Evolutionary conservation across 306 rosid genomes (phyloP).

Genomic region (Hippophae gyantsensis): DNA sequence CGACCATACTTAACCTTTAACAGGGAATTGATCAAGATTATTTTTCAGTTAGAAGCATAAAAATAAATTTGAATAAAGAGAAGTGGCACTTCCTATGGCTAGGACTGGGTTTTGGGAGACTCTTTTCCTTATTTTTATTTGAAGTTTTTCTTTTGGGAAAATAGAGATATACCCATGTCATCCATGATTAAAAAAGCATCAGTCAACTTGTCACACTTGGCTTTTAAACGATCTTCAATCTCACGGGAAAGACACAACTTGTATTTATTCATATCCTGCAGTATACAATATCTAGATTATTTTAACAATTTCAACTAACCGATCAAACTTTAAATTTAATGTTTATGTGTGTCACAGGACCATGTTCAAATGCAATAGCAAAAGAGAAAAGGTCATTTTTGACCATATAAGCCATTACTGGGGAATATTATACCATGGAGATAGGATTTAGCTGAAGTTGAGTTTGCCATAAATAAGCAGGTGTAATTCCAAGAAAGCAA

Average conservation of each 20-base stretch:
- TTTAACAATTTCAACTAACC: slow-evolving; percentile 5
- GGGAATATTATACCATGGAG: slow-evolving; percentile 44
- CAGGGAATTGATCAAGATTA: too few species aligned
- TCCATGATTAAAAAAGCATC: slow-evolving; percentile 55
- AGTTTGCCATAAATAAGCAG: slow-evolving; percentile 79
- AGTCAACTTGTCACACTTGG: slow-evolving; percentile 61
- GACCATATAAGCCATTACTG: neutral
- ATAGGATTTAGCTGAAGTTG: slow-evolving; percentile 58
- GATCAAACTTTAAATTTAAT: slow-evolving; percentile 7
- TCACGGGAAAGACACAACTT: slow-evolving; percentile 63
- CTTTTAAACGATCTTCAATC: slow-evolving; percentile 65
- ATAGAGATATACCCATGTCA: slow-evolving; percentile 46
- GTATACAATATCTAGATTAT: slow-evolving; percentile 5
- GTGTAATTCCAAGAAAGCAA: slow-evolving; percentile 82
- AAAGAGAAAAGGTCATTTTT: neutral
- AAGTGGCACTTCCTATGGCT: too few species aligned
- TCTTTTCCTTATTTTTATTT: too few species aligned
- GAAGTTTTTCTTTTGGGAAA: neutral
- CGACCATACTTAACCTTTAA: too few species aligned
- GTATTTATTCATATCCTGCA: slow-evolving; percentile 78
- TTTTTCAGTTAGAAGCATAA: too few species aligned
- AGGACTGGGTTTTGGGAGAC: too few species aligned
- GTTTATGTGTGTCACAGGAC: neutral
- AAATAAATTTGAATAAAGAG: too few species aligned
- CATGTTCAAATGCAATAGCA: neutral